These are phyloP conservation scores for Clonostachys rosea DNA, from an alignment of 2,329 filamentous ascomycete species.

Conservation along the genomic window DNA sequence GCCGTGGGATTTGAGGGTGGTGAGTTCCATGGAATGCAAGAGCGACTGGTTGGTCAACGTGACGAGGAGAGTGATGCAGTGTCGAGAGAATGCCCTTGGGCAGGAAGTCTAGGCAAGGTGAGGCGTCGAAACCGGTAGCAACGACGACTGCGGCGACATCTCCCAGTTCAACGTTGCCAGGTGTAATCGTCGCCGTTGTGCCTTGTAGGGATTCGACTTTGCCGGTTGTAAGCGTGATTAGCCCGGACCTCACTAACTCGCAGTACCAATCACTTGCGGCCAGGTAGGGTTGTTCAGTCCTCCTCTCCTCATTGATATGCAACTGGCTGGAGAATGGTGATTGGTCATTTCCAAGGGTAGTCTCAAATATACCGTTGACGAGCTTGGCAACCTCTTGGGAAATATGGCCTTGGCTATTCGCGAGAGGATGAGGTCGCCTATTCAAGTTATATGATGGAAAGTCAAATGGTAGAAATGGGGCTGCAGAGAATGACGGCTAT, in stretches of 20 bases:
- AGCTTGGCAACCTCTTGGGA: slow-evolving; percentile 48
- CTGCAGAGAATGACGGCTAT: slow-evolving; percentile 38
- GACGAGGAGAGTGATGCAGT: slow-evolving; percentile 51
- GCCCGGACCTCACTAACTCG: slow-evolving; percentile 66
- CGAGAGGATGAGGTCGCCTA: slow-evolving; percentile 53
- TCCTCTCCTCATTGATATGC: slow-evolving; percentile 30
- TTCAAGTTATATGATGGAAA: slow-evolving; percentile 66
- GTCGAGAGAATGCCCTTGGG: slow-evolving; percentile 46
- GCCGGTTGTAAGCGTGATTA: slow-evolving; percentile 47
- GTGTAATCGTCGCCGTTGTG: slow-evolving; percentile 24
- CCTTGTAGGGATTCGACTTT: slow-evolving; percentile 28
- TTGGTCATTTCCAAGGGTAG: slow-evolving; percentile 48
- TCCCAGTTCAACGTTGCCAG: slow-evolving; percentile 28
- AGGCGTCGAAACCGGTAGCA: slow-evolving; percentile 70
- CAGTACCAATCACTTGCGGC: slow-evolving; percentile 68
- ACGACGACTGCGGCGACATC: slow-evolving; percentile 65
- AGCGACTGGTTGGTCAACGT: slow-evolving; percentile 56
- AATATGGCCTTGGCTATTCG: slow-evolving; percentile 62
- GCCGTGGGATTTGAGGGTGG: slow-evolving; percentile 52
- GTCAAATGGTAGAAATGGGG: slow-evolving; percentile 69
- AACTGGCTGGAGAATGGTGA: slow-evolving; percentile 37
- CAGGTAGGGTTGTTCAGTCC: slow-evolving; percentile 55
- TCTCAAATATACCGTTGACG: slow-evolving; percentile 46
- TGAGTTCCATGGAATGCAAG: slow-evolving; percentile 65
- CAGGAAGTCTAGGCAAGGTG: slow-evolving; percentile 61